These are phyloP conservation scores for Tetraselmis chui DNA, from an alignment of 139 green algal species.

Conservation along the genomic window DNA sequence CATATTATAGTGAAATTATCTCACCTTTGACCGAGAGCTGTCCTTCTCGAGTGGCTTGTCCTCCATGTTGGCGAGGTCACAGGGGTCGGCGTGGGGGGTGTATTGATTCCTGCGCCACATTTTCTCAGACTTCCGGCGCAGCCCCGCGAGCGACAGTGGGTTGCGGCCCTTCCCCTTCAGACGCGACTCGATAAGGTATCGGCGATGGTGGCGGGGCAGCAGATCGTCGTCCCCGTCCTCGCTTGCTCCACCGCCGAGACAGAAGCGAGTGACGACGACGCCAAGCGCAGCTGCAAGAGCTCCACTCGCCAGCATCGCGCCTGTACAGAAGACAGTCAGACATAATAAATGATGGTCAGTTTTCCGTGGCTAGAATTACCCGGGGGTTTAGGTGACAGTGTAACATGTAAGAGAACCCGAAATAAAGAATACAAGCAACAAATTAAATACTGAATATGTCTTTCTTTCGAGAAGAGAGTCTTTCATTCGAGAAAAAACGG, in stretches of 20 bases:
- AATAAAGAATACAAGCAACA: too few species aligned
- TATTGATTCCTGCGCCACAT: neutral
- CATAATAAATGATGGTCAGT: too few species aligned
- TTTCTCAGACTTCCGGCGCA: neutral
- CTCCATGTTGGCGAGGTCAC: neutral
- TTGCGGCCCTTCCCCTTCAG: neutral
- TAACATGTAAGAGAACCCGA: too few species aligned
- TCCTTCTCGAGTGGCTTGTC: neutral
- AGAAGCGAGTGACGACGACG: neutral
- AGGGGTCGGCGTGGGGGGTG: neutral
- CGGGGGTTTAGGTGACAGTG: too few species aligned
- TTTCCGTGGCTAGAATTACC: too few species aligned
- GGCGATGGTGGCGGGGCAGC: neutral
- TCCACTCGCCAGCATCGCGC: neutral
- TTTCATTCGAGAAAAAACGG: too few species aligned
- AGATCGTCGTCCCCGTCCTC: neutral
- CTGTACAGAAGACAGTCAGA: too few species aligned
- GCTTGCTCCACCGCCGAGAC: too few species aligned
- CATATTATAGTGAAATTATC: too few species aligned
- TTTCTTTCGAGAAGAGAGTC: too few species aligned
- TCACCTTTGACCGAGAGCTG: neutral
- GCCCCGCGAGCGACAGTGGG: neutral
- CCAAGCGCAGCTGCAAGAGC: neutral
- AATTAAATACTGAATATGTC: too few species aligned
- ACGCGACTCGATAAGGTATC: neutral